Evolutionary conservation across 1,284 basidiomycete species (phyloP), one percentile per base, ranked within the genome.

Genomic region (Dichomitus squalens): DNA sequence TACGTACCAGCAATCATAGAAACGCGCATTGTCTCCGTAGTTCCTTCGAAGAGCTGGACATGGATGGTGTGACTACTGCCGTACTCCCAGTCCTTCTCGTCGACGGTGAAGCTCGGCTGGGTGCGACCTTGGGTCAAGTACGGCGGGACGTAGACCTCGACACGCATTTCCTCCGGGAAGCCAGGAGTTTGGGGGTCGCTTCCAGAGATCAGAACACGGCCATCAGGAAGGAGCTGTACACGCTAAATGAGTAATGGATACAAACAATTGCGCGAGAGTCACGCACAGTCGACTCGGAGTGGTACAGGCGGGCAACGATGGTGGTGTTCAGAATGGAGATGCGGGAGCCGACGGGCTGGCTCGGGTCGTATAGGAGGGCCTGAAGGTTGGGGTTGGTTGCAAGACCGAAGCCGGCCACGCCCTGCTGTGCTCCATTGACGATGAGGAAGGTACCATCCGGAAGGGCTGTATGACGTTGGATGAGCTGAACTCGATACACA

Each of bases 271-370:
- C 44, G 16, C 7, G 6, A n/a, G 34, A 12, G 39, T 7, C 8
- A 58, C 69, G 31, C 57, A 72, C 71, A 23, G 53, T 74, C 2
- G 86, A 85, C 68, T 90, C 89, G 0, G 87, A 90, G 68, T 95
- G 93, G 66, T 95, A 95, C 68, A 95, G 67, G 20, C 93, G 85
- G 11, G 92, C 85, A 38, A 93, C 87, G 55, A 85, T 88, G 14
- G 90, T 92, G n/a, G 70, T 80, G 70, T 79, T 75, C 61, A 87
- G 77, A 74, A 89, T 81, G 58, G 89, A 85, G 64, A 87, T 76
- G 58, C 91, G 84, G 51, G 83, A 79, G n/a, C 79, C 76, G 31
- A 84, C 60, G 1, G 89, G 79, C 53, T 79, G 72, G 0, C 79
- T 69, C 0, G 90, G 90, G 65, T 90, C 86, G 63, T 91, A 92